Percentiles rank a stretch among this genome's conserved stretches.
phyloP scores from a whole-genome alignment of 192 early-diverging fungal genomes.

The Podila epigama region DNA sequence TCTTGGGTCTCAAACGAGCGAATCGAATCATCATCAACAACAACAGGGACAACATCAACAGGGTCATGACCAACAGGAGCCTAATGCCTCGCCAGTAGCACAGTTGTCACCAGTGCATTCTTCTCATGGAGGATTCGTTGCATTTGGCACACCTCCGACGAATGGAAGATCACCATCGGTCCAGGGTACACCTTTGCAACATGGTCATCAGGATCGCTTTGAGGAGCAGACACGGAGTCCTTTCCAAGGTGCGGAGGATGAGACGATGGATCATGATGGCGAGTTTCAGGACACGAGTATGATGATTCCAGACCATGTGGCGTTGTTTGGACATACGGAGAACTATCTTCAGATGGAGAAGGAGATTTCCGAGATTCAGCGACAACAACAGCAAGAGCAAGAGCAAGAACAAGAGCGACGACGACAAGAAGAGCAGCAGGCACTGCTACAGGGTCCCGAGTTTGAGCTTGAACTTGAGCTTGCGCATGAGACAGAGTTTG shows the following conservation, averaged over 20 bases:
- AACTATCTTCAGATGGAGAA: slow-evolving; percentile 30
- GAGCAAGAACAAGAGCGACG: neutral
- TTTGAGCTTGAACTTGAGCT: too few species aligned
- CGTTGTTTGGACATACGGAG: slow-evolving; percentile 31
- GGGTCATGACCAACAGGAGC: neutral
- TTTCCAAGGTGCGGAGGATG: neutral
- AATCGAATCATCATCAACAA: neutral
- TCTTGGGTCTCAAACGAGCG: slow-evolving; percentile 3
- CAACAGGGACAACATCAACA: too few species aligned
- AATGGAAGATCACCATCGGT: neutral
- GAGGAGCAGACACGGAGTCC: too few species aligned
- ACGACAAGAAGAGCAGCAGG: too few species aligned
- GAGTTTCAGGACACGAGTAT: slow-evolving; percentile 10
- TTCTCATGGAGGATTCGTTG: too few species aligned
- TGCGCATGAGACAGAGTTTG: too few species aligned
- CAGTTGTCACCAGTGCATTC: too few species aligned
- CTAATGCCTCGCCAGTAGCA: too few species aligned
- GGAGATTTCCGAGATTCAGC: slow-evolving; percentile 33
- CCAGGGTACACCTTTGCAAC: neutral
- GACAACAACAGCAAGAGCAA: too few species aligned
- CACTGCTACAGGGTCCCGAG: too few species aligned
- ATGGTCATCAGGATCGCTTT: too few species aligned
- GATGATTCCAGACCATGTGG: slow-evolving; percentile 31
- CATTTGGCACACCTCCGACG: too few species aligned
- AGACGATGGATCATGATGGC: neutral